Base-by-base conservation (phyloP, 805 yeast genomes). In the Yamadazyma nakazawae region DNA sequence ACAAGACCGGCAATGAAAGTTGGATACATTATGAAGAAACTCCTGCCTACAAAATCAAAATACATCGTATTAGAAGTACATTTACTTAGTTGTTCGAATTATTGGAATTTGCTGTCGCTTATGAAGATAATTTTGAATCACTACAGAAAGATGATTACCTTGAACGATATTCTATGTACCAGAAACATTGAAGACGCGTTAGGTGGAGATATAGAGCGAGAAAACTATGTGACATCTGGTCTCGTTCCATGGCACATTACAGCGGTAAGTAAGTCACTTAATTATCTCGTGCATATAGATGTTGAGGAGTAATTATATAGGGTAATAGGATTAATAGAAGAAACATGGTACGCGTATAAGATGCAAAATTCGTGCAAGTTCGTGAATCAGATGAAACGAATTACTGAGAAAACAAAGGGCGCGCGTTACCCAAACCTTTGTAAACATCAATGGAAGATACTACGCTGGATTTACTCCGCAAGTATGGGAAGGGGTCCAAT, bases 181-280 rank as follows among this genome's bases (percentile, higher is more conserved):
- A 40, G 58, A 32, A 57, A 49, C 17, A 34, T 56, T 18, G 60
- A 60, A 28, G 28, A 19, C 21, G 19, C 30, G n/a, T 43, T 52
- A 6, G 46, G 45, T 1, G 46, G 41, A 17, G 34, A 30, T 12
- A 34, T 26, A 4, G 37, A 48, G 3, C 24, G 36, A 13, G 37
- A 45, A 25, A 42, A 49, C 12, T 56, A 48, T 37, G 51, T 52
- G 9, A 43, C 43, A 2, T 41, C 42, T 1, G 66, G 78, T 0
- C 63, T 82, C 34, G 69, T 81, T 2, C 95, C 95, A 21, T 84
- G 90, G 84, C 92, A 87, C 60, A 74, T 86, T 19, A 63, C 78
- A 12, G 82, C 89, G 0, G 94, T 87, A 10, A 72, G 78, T 26
- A 84, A 81, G 54, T 70, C 80, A 52, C 62, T 86, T 56, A 79